phyloP scores from a whole-genome alignment of 78 protist genomes.

The Dictyostelium brefeldianum region DNA sequence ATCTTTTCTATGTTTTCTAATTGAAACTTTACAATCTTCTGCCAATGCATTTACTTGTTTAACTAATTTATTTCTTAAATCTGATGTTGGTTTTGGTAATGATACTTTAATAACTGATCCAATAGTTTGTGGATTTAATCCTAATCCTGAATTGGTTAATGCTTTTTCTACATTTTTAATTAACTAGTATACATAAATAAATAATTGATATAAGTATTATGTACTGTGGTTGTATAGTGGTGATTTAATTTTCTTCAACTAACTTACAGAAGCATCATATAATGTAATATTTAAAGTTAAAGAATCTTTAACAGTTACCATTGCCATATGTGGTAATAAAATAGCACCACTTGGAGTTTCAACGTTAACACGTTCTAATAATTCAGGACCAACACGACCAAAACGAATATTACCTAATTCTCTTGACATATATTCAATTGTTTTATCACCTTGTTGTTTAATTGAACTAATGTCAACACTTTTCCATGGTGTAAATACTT shows the following conservation, averaged over 20 bases:
- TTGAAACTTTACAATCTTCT: conserved; percentile 30
- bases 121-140: conserved; percentile 19
- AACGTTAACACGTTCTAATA: conserved; percentile 41
- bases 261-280: conserved; percentile 44
- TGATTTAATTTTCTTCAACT: too few species aligned
- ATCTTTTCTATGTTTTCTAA: conserved; percentile 68
- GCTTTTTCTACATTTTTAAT: conserved; percentile 41
- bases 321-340: conserved; percentile 36
- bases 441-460: conserved; percentile 15
- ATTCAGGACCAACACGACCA: conserved; percentile 67
- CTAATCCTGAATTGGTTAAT: conserved; percentile 24
- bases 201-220: too few species aligned
- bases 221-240: too few species aligned
- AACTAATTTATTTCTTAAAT: conserved; percentile 26
- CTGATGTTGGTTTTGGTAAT: conserved; percentile 76
- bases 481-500: neutral
- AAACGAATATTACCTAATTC: conserved; percentile 33
- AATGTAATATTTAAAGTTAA: conserved; percentile 45
- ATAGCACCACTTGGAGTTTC: conserved; percentile 54
- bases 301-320: conserved; percentile 62
- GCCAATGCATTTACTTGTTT: conserved; percentile 19
- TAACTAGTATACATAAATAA: neutral
- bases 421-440: conserved; percentile 17
- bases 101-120: conserved; percentile 16
- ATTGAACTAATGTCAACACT: conserved; percentile 35